Base-by-base conservation (phyloP, 2,329 filamentous ascomycete genomes). In the Coniella lustricola region DNA sequence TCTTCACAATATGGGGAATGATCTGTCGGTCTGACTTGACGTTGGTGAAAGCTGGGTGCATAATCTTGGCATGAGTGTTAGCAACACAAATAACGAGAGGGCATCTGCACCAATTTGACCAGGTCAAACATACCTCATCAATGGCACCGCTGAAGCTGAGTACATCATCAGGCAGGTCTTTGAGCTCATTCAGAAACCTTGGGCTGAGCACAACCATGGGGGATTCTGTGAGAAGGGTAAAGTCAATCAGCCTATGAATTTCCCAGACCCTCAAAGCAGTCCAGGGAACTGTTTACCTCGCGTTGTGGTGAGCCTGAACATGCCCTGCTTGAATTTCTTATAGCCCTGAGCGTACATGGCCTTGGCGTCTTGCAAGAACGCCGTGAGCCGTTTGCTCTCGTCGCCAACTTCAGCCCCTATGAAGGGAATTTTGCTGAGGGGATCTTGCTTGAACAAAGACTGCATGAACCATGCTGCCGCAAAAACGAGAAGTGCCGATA, bases 271-370 rank as follows among this genome's bases (percentile, higher is more conserved):
- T n/a, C n/a, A n/a, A n/a, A n/a, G n/a, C n/a, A n/a, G n/a, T n/a
- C n/a, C 10, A 10, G 22, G 1, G 22, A 3, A 9, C 1, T 13
- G 12, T n/a, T 16, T 42, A 51, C 51, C 21, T 45, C 42, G 41
- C 22, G 44, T 4, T 9, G 49, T 38, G 8, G 49, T 40, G 14
- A 53, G 42, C 18, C 51, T 48, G 33, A 51, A 53, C 9, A 48
- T 16, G 29, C 44, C 39, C 5, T 51, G 35, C 45, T 49, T 49
- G 34, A 53, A 48, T 29, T 62, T 64, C 2, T 52, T 51, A 46
- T 65, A 65, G 4, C 62, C 63, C 2, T 59, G 53, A 2, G 46
- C 12, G 33, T 66, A 65, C 3, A 66, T 32, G 1, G 54, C 51
- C 13, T 46, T 57, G 0, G 58, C 59, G 4, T 47, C 46, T 10